Conservation (phyloP, 2,329 filamentous ascomycete species). For the Clonostachys sp. region DNA sequence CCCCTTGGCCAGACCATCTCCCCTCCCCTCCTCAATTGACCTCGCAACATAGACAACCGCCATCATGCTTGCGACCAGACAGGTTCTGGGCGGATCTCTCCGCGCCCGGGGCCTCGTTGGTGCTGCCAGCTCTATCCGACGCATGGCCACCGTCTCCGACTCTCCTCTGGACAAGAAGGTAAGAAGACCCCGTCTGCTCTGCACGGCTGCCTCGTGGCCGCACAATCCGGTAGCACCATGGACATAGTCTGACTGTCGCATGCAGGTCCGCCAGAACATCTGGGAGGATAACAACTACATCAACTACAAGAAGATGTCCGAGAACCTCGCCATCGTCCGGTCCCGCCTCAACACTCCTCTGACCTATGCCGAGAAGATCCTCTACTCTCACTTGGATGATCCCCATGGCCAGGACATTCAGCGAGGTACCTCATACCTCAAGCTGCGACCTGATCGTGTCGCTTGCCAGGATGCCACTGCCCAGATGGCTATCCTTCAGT, state of each 20-base stretch:
- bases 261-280: slow-evolving; percentile 85
- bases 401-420: slow-evolving; percentile 94
- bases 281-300: slow-evolving; percentile 96
- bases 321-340: slow-evolving; percentile 91
- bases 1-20: slow-evolving; percentile 8
- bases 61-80: slow-evolving; percentile 68
- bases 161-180: slow-evolving; percentile 87
- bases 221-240: background rate
- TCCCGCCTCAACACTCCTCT: slow-evolving; percentile 86
- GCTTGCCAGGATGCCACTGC: slow-evolving; percentile 99
- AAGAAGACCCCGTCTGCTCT: slow-evolving; percentile 12
- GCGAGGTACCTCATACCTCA: slow-evolving; percentile 92
- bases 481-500: slow-evolving; percentile 99
- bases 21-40: slow-evolving; percentile 7
- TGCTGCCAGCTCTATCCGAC: slow-evolving; percentile 58
- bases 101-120: slow-evolving; percentile 50
- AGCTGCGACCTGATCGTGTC: slow-evolving; percentile 93
- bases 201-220: background rate
- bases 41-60: slow-evolving; percentile 4
- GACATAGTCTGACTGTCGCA: background rate
- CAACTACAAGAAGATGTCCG: slow-evolving; percentile 99
- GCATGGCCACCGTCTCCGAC: slow-evolving; percentile 83
- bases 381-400: slow-evolving; percentile 98
- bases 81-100: slow-evolving; percentile 64
- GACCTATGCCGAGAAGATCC: slow-evolving; percentile 95